These are phyloP conservation scores for Penicillium corylophilum DNA, from an alignment of 2,329 filamentous ascomycete genomes.

Conservation along the genomic window DNA sequence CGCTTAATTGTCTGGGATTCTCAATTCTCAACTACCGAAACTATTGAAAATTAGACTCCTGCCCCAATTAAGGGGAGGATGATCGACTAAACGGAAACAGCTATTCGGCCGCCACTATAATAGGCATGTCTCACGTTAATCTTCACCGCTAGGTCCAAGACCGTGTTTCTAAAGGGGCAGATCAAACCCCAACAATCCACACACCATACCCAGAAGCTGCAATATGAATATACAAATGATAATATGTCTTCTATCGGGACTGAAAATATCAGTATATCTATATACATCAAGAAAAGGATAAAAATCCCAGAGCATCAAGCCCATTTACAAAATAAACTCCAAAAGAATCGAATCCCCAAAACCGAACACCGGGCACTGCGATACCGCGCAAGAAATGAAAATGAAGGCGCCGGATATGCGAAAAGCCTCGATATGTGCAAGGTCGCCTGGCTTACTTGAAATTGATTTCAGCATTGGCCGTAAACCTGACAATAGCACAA, in stretches of 20 bases:
- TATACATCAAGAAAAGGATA: not conserved
- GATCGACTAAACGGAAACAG: too few species aligned
- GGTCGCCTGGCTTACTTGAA: not conserved
- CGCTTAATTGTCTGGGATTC: too few species aligned
- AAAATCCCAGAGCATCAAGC: not conserved
- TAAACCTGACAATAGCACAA: slow-evolving; percentile 40
- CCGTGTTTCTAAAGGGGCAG: too few species aligned
- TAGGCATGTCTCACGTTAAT: too few species aligned
- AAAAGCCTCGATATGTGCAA: not conserved
- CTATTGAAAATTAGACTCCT: too few species aligned
- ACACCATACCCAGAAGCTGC: too few species aligned
- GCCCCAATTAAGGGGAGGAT: too few species aligned
- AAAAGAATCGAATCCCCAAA: slow-evolving; percentile 1
- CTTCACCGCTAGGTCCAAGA: too few species aligned
- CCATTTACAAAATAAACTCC: not conserved
- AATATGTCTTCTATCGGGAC: not conserved
- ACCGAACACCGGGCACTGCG: not conserved
- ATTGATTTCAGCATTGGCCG: slow-evolving; percentile 34
- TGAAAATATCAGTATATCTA: not conserved
- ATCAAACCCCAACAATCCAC: not conserved
- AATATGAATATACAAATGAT: not conserved
- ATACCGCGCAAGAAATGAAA: not conserved
- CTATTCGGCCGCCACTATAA: too few species aligned
- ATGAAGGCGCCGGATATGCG: not conserved
- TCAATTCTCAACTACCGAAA: too few species aligned